Base-by-base conservation (phyloP, 306 rosid species). In the Cucurbita moschata region DNA sequence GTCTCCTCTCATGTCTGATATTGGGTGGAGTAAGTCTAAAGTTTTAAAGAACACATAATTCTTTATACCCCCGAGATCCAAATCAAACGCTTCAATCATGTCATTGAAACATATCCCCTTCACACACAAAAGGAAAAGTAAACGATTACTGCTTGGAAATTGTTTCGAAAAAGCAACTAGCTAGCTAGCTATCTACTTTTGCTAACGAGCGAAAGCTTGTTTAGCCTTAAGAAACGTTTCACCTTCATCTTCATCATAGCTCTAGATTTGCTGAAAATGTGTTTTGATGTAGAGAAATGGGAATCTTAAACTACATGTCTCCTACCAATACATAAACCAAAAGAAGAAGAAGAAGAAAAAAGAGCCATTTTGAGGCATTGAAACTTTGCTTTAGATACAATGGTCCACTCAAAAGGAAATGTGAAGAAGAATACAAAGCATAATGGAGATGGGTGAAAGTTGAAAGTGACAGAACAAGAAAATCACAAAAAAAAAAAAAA, bases 11-110 rank as follows among this genome's bases (percentile, higher is more conserved):
- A 38, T 38, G 39, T 63, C 14, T 63, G 35, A 42, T 65, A 19
- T 68, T 47, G 43, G 23, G 57, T 68, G 73, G 73, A 68, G 57
- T 68, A 68, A 47, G 73, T 68, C 57, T 68, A 68, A 68, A 68
- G 73, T 61, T 37, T 8, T 19, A 8, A 58, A 26, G 11, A 1
- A 60, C 15, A 37, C 44, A 35, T 43, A 18, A 18, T 43, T 66
- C 54, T 43, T 66, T 44, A 66, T 21, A 66, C 11, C 19, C 11
- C 19, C n/a, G 46, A 61, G 8, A 61, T 61, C 67, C 1, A 10
- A 66, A 66, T 67, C 72, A 13, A 67, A 46, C 55, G 12, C 54
- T 11, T 19, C 54, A 44, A 44, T 67, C 73, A 46, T 47, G 43
- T 68, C 57, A 21, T 68, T 68, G 14, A 68, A 68, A 68, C 47